phyloP scores from a whole-genome alignment of 2,329 filamentous ascomycete genomes.

The Pseudopyricularia javanii region DNA sequence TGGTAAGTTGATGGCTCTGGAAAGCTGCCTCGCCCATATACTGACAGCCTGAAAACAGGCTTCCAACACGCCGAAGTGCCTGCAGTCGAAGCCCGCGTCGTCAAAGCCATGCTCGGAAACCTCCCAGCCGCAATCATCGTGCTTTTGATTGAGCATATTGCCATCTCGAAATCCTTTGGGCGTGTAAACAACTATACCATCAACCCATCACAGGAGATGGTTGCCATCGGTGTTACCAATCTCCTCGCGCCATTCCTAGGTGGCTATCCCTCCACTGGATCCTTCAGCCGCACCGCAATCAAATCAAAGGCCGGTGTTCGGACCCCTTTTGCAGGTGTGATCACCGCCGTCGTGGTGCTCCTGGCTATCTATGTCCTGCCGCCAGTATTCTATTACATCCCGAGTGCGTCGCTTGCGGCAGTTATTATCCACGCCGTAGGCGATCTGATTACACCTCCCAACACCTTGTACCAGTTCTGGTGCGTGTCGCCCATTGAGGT shows the following conservation, averaged over 20 bases:
- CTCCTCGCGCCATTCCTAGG: constrained; percentile 85
- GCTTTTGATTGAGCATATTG: constrained; percentile 91
- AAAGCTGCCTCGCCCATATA: neutral
- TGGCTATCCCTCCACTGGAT: constrained; percentile 80
- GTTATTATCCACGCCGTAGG: constrained; percentile 78
- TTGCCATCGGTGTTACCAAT: constrained; percentile 88
- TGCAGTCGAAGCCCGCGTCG: constrained; percentile 49
- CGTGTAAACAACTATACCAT: constrained; percentile 95
- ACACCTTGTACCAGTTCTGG: constrained; percentile 93
- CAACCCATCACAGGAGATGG: constrained; percentile 90
- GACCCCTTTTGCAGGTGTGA: constrained; percentile 66
- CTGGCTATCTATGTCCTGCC: constrained; percentile 69
- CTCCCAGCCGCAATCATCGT: constrained; percentile 84
- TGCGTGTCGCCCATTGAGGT: constrained; percentile 82
- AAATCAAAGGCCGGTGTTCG: constrained; percentile 75
- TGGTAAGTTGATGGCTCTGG: constrained; percentile 27
- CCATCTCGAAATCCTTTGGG: constrained; percentile 97
- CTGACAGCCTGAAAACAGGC: constrained; percentile 27
- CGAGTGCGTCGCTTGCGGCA: constrained; percentile 55
- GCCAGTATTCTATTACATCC: constrained; percentile 72
- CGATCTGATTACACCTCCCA: constrained; percentile 78
- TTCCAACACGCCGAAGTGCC: constrained; percentile 77
- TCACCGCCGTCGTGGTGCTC: constrained; percentile 64
- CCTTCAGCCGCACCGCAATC: constrained; percentile 60
- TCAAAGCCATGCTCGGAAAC: constrained; percentile 56